phyloP scores from a whole-genome alignment of 169 alveolate genomes.

The Plasmodium vivax region DNA sequence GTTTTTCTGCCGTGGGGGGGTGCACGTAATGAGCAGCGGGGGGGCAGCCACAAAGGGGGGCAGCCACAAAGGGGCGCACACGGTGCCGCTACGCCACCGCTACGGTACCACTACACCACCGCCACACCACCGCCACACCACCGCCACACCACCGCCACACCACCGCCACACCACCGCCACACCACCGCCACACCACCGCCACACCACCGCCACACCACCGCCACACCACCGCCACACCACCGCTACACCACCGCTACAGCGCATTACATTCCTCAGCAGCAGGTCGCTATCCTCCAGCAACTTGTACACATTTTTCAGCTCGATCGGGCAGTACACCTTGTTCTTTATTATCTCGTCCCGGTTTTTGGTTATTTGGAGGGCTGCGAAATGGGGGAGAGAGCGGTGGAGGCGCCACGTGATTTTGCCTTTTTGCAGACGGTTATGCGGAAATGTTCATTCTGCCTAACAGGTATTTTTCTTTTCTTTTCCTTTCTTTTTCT shows the following conservation, averaged over 20 bases:
- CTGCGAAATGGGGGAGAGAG: conserved; percentile 7
- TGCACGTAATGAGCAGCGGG: background rate
- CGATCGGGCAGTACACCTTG: conserved; percentile 65
- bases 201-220: too few species aligned
- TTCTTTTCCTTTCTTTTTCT: too few species aligned
- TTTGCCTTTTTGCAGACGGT: background rate
- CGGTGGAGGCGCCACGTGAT: background rate
- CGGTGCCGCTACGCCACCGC: too few species aligned
- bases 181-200: background rate
- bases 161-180: too few species aligned
- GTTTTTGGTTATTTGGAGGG: conserved; percentile 36
- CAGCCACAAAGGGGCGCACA: background rate
- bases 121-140: too few species aligned
- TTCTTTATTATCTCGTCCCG: conserved; percentile 64
- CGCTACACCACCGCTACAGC: background rate
- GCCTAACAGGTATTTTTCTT: background rate
- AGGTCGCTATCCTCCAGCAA: conserved; percentile 47
- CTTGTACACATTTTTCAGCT: conserved; percentile 52
- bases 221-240: too few species aligned
- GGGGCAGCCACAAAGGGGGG: background rate
- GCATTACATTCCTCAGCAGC: conserved; percentile 23
- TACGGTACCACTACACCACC: too few species aligned
- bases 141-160: too few species aligned
- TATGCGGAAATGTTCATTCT: background rate
- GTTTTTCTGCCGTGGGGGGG: background rate